A percentile compares a stretch with the other conserved stretches of the same genome.
Conservation (phyloP, 257 asterid genomes). For the Sherardia arvensis region DNA sequence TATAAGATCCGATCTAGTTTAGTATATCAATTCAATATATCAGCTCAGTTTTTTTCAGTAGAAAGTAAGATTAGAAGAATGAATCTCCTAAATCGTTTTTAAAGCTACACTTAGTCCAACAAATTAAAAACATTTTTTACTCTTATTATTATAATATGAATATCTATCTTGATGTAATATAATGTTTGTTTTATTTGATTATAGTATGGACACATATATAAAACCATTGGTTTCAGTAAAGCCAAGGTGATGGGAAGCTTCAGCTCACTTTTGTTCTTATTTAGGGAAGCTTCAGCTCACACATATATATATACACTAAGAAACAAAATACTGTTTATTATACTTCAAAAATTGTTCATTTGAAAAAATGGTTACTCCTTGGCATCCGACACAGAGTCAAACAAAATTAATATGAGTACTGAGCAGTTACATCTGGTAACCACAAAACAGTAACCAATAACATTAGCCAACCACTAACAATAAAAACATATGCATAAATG, state of each 20-base stretch:
- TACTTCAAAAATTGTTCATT: too few relatives aligned
- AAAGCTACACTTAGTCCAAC: too few relatives aligned
- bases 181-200: background rate
- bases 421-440: slow-evolving; percentile 1
- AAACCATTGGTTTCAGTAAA: background rate
- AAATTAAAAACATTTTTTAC: too few relatives aligned
- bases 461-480: background rate
- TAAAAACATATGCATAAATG: slow-evolving; percentile 1
- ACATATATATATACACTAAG: background rate
- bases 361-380: background rate
- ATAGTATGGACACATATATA: too few relatives aligned
- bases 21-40: too few relatives aligned
- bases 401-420: background rate
- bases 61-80: too few relatives aligned
- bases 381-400: background rate
- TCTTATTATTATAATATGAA: too few relatives aligned
- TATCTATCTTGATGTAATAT: too few relatives aligned
- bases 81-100: too few relatives aligned
- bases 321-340: too few relatives aligned
- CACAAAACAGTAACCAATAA: background rate
- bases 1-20: too few relatives aligned
- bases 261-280: background rate
- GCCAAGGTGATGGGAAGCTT: background rate
- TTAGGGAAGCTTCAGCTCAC: background rate
- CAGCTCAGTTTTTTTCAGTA: too few relatives aligned